Evolutionary conservation across 768 basidiomycete genomes (phyloP).

Genomic region (Fibroporia radiculosa): DNA sequence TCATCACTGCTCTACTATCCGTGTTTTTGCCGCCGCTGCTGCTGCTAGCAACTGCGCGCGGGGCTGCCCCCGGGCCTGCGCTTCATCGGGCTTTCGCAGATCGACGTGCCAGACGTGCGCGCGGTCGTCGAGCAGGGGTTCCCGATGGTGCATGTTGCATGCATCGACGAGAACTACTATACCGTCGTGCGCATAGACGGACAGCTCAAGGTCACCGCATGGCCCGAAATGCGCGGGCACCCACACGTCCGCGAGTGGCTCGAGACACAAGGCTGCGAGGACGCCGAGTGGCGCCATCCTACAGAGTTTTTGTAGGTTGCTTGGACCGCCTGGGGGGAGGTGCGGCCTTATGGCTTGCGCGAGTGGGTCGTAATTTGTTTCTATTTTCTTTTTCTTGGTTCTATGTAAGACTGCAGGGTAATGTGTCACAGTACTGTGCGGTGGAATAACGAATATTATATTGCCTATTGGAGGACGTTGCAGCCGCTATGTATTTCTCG

Average conservation of each 20-base stretch:
- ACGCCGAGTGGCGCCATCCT: slow-evolving; percentile 33
- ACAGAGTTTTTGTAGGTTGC: slow-evolving; percentile 17
- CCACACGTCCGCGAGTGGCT: slow-evolving; percentile 56
- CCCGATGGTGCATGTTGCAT: slow-evolving; percentile 50
- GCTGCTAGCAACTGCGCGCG: slow-evolving; percentile 47
- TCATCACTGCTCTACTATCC: background rate
- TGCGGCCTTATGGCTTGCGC: background rate
- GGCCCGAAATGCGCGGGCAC: slow-evolving; percentile 44
- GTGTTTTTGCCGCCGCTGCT: background rate
- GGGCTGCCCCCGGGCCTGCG: slow-evolving; percentile 47
- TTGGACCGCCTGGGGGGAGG: too few relatives aligned
- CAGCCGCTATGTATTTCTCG: too few relatives aligned
- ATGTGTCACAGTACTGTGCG: too few relatives aligned
- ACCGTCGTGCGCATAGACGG: slow-evolving; percentile 35
- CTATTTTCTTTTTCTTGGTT: too few relatives aligned
- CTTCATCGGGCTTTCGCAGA: slow-evolving; percentile 50
- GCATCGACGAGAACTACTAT: slow-evolving; percentile 47
- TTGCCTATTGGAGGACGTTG: too few relatives aligned
- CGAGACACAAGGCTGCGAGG: slow-evolving; percentile 56
- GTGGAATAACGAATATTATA: too few relatives aligned
- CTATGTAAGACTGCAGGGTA: too few relatives aligned
- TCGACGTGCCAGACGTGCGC: slow-evolving; percentile 30
- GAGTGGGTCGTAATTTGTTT: too few relatives aligned
- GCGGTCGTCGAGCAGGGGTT: slow-evolving; percentile 52
- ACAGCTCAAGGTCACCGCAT: slow-evolving; percentile 40